These are phyloP conservation scores for Neospermospora avenae DNA, from an alignment of 2,329 filamentous ascomycete genomes.

Conservation along the genomic window DNA sequence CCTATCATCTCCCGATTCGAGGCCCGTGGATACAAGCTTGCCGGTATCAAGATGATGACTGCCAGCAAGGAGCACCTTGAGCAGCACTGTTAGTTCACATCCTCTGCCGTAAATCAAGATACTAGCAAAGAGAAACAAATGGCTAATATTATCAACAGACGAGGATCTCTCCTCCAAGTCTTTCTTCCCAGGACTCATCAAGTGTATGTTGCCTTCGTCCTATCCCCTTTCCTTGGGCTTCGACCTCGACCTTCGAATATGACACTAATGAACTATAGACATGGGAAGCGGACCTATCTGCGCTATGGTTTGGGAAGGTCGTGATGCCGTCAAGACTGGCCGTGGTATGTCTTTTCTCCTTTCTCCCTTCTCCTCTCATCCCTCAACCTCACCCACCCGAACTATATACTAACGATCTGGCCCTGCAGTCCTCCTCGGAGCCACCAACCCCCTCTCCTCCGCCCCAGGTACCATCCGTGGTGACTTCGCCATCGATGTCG, in stretches of 20 bases:
- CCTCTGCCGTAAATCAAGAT: slow-evolving; percentile 7
- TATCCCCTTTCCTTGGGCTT: not conserved
- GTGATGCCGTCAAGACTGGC: slow-evolving; percentile 98
- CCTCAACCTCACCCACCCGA: not conserved
- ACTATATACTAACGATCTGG: slow-evolving; percentile 20
- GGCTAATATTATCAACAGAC: slow-evolving; percentile 53
- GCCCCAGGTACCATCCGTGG: slow-evolving; percentile 97
- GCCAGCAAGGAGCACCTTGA: slow-evolving; percentile 94
- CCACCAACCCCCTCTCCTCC: slow-evolving; percentile 96
- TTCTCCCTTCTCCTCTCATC: not conserved
- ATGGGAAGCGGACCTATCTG: slow-evolving; percentile 95
- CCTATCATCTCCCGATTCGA: slow-evolving; percentile 98
- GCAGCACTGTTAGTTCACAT: slow-evolving; percentile 72
- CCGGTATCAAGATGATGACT: slow-evolving; percentile 90
- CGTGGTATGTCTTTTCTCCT: slow-evolving; percentile 58
- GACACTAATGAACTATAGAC: slow-evolving; percentile 53
- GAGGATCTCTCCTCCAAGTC: slow-evolving; percentile 87
- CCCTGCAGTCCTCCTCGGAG: slow-evolving; percentile 76
- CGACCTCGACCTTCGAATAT: slow-evolving; percentile 18
- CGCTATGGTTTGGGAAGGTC: slow-evolving; percentile 99
- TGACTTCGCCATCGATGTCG: slow-evolving; percentile 78
- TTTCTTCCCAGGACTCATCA: slow-evolving; percentile 93
- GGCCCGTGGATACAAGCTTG: slow-evolving; percentile 97
- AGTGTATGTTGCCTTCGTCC: slow-evolving; percentile 62
- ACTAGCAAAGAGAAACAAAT: no score